These are phyloP conservation scores for Oligophagozyma castellii DNA, from an alignment of 1,139 yeast species.

Conservation along the genomic window DNA sequence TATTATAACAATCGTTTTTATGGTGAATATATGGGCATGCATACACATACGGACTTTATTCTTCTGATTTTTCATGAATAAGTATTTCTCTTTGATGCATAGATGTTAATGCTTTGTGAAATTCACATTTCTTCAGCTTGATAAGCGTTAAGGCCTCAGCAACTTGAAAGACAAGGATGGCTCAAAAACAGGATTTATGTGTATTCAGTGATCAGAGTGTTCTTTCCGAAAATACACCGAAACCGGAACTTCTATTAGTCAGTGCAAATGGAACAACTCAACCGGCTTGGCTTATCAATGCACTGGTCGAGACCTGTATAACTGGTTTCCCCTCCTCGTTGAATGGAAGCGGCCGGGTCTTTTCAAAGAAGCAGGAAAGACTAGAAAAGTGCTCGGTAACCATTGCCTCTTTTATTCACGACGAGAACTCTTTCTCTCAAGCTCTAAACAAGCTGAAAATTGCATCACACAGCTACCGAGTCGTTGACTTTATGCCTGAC, in stretches of 20 bases:
- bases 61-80: too few species aligned
- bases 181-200: conserved; percentile 46
- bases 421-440: conserved; percentile 9
- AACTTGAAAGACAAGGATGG: conserved; percentile 8
- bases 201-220: conserved; percentile 43
- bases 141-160: too few species aligned
- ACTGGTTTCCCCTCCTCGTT: conserved; percentile 17
- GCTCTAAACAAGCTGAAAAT: conserved; percentile 15
- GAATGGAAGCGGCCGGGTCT: too few species aligned
- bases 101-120: too few species aligned
- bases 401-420: conserved; percentile 21
- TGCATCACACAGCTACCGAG: conserved; percentile 7
- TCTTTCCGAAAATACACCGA: conserved; percentile 26
- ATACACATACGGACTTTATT: too few species aligned
- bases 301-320: conserved; percentile 25
- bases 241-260: conserved; percentile 16
- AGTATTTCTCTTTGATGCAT: too few species aligned
- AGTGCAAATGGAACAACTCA: conserved; percentile 50
- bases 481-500: conserved; percentile 15
- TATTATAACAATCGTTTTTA: too few species aligned
- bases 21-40: too few species aligned
- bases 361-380: neutral
- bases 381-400: conserved; percentile 5
- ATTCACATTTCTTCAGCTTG: too few species aligned
- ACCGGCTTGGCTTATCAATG: conserved; percentile 49